Percentiles rank a stretch among this genome's conserved stretches.
Evolutionary conservation across 441 rosid genomes (phyloP).

Genomic region (Adansonia gregorii): DNA sequence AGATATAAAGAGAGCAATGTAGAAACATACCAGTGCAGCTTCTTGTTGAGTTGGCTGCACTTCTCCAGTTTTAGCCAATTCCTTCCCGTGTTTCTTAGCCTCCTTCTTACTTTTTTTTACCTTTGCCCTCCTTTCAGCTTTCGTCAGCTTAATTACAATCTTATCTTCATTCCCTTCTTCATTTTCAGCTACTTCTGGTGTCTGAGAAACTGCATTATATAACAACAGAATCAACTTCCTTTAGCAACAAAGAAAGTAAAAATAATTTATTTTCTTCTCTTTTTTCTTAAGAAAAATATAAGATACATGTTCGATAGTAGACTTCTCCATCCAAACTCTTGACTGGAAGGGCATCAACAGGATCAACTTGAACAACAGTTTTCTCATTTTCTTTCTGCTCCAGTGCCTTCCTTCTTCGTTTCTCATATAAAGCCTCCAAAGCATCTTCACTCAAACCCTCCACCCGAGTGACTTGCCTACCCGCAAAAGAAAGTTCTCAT

Average conservation of each 20-base stretch:
- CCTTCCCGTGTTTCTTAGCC: constrained; percentile 68
- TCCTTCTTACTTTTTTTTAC: constrained; percentile 75
- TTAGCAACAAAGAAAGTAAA: background rate
- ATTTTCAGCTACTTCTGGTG: constrained; percentile 34
- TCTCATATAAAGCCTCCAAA: constrained; percentile 74
- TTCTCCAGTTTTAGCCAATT: constrained; percentile 40
- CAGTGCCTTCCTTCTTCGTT: constrained; percentile 44
- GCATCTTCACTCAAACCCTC: constrained; percentile 57
- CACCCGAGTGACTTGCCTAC: constrained; percentile 64
- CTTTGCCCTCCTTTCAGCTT: constrained; percentile 82
- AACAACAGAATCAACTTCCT: constrained; percentile 19
- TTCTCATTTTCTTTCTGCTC: constrained; percentile 48
- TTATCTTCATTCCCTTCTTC: constrained; percentile 38
- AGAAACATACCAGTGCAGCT: constrained; percentile 64
- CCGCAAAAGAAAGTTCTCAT: constrained; percentile 5
- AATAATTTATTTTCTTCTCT: background rate
- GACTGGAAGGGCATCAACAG: constrained; percentile 82
- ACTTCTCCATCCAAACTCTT: constrained; percentile 80
- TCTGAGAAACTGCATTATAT: constrained; percentile 42
- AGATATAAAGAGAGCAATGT: background rate
- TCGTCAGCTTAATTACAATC: constrained; percentile 50
- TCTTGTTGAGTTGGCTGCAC: constrained; percentile 65
- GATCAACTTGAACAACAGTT: constrained; percentile 49
- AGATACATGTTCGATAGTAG: constrained; percentile 58
- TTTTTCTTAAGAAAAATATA: background rate